Evolutionary conservation across 164 flowering plant species (phyloP), one percentile per base, ranked within the genome.

Genomic region (Chimonanthus salicifolius): DNA sequence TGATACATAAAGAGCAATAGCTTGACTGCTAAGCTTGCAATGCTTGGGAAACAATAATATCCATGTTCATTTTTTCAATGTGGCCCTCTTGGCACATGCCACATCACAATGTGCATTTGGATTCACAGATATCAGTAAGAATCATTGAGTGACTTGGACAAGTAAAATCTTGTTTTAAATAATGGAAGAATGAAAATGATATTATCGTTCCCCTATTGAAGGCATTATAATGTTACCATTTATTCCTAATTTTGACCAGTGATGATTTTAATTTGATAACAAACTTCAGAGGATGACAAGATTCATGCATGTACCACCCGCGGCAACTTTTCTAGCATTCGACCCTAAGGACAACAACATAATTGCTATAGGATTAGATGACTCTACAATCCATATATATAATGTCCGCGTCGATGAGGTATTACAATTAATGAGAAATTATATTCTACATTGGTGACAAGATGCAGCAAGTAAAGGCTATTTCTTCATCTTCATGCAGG

Each of bases 331-430:
- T 83, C 79, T 94, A 69, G 95, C 97, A 21, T 94, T 94, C 78
- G 97, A 94, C 83, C 97, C 98, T 13, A 89, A 81, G 77, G 97
- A 94, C 79, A 94, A 94, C 75, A 94, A 94, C 83, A 87, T 94
- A 20, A 87, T 94, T 64, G 97, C 97, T 45, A 89, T 94, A 74
- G 98, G 98, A 64, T 88, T 90, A 94, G 97, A 92, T 70, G 97
- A 94, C 76, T 92, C 97, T 5, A 85, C 95, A 33, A 91, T 92
- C 73, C 94, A 91, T 60, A 90, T 92, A 33, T 94, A 90, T 76
- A 91, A 92, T 77, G 98, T 92, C 71, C 78, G 94, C 71, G 88
- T 88, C 46, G 98, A 92, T 80, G 97, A 90, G 95, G 98, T 92
- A 84, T 33, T 33, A 33, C 33, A 1, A 33, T 33, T 33, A 33